Conservation (phyloP, 2,329 filamentous ascomycete species). For the Cadophora luteo-olivacea region DNA sequence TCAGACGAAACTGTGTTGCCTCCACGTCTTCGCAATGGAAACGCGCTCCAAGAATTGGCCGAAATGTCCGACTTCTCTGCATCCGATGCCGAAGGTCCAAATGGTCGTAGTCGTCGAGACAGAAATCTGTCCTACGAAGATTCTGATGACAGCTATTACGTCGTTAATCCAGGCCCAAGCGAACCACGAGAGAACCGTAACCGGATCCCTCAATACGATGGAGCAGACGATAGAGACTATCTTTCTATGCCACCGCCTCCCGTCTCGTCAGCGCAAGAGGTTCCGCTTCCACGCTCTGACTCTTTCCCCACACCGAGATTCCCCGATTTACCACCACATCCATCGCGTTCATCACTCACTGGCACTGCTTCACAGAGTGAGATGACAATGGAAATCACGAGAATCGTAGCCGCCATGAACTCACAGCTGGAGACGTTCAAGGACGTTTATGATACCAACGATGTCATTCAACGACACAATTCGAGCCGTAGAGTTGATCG, state of each 20-base stretch:
- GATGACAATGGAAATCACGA: constrained; percentile 39
- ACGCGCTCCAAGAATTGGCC: constrained; percentile 34
- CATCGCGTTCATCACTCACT: constrained; percentile 37
- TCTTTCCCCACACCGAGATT: constrained; percentile 1
- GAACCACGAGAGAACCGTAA: neutral
- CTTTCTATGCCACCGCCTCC: constrained; percentile 33
- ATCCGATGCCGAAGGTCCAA: constrained; percentile 37
- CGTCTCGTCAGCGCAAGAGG: constrained; percentile 11
- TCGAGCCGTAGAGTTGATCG: constrained; percentile 19
- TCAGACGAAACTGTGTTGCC: constrained; percentile 63
- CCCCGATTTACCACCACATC: constrained; percentile 29
- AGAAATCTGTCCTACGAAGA: constrained; percentile 9
- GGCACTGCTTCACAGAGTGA: constrained; percentile 38
- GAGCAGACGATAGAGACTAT: constrained; percentile 33
- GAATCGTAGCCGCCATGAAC: constrained; percentile 36
- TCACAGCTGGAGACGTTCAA: constrained; percentile 39
- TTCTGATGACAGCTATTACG: constrained; percentile 22
- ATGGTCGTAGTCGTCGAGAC: constrained; percentile 16
- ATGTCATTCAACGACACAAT: constrained; percentile 25
- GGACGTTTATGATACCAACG: constrained; percentile 35
- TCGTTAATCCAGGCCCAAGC: constrained; percentile 10
- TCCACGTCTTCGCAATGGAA: constrained; percentile 31
- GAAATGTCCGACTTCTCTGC: constrained; percentile 43
- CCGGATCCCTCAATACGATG: constrained; percentile 27
- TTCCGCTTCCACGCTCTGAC: constrained; percentile 2